Percentiles rank a stretch among this genome's conserved stretches.
Evolutionary conservation across 179 eudicot species (phyloP).

Genomic region (Monotropa hypopitys): DNA sequence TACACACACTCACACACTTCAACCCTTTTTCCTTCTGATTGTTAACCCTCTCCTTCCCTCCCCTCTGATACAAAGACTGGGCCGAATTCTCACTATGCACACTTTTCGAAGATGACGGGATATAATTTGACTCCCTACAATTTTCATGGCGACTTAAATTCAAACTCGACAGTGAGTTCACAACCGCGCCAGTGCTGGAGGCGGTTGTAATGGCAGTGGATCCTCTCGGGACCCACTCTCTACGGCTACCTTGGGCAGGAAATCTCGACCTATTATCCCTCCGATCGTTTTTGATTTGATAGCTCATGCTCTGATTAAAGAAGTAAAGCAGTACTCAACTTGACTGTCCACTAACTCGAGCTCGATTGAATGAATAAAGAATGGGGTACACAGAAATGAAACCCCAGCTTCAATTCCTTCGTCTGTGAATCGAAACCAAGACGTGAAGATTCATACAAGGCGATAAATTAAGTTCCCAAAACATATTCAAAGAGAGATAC

Average conservation of each 20-base stretch:
- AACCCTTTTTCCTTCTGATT: conserved; percentile 18
- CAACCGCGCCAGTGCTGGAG: not conserved
- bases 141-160: conserved; percentile 14
- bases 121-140: conserved; percentile 21
- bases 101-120: conserved; percentile 1
- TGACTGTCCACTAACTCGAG: not conserved
- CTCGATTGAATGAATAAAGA: not conserved
- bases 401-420: not conserved
- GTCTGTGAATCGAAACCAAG: not conserved
- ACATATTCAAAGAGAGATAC: not conserved
- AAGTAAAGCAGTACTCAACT: not conserved
- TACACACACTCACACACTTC: conserved; percentile 25
- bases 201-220: conserved; percentile 10
- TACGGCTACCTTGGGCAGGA: conserved; percentile 32
- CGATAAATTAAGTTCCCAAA: not conserved
- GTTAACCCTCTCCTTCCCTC: conserved; percentile 27
- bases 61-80: conserved; percentile 34
- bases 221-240: conserved; percentile 60
- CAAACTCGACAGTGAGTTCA: conserved; percentile 12
- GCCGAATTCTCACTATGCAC: conserved; percentile 25
- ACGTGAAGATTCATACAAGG: not conserved
- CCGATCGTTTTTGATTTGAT: conserved; percentile 35
- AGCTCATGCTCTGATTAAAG: conserved; percentile 44
- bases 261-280: conserved; percentile 40
- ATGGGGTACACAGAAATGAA: not conserved